Percentiles rank a stretch among this genome's conserved stretches.
Evolutionary conservation across 2,329 filamentous ascomycete genomes (phyloP).

Genomic region (Neofusicoccum cordaticola): DNA sequence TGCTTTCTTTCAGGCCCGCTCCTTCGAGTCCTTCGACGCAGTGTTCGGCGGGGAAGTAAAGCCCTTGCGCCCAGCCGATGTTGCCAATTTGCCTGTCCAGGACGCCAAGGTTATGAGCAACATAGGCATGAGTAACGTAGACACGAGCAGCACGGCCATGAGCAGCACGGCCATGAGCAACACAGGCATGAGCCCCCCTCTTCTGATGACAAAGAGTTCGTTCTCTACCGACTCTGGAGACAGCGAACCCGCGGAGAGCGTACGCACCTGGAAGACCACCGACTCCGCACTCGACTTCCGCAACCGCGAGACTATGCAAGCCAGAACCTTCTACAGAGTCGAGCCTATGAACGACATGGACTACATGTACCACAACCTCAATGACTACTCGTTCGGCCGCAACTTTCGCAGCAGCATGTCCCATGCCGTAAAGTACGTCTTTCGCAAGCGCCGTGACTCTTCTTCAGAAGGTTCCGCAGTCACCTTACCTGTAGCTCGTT

Average conservation of each 20-base stretch:
- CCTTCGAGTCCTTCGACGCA: conserved; percentile 45
- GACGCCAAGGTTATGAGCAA: conserved; percentile 33
- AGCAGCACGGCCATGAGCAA: conserved; percentile 35
- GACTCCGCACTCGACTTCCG: conserved; percentile 2
- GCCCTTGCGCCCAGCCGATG: conserved; percentile 32
- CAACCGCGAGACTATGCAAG: not conserved
- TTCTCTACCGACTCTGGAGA: not conserved
- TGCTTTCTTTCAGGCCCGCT: conserved; percentile 35
- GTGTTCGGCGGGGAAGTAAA: conserved; percentile 38
- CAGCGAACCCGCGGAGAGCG: conserved; percentile 6
- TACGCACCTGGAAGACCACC: conserved; percentile 10
- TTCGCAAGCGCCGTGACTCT: conserved; percentile 22
- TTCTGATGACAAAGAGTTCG: not conserved
- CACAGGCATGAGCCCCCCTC: conserved; percentile 29
- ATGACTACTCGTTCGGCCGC: not conserved
- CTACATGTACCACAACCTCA: conserved; percentile 3
- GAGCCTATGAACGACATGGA: not conserved
- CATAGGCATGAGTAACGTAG: conserved; percentile 29
- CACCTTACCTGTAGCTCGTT: conserved; percentile 23
- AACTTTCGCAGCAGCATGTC: conserved; percentile 9
- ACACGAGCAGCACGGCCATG: too few species aligned
- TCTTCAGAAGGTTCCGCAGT: conserved; percentile 34
- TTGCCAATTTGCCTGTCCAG: conserved; percentile 33
- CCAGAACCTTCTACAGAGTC: conserved; percentile 12
- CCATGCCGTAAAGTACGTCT: conserved; percentile 7